phyloP scores from a whole-genome alignment of 2,329 filamentous ascomycete species.

The Colletotrichum acutatum region DNA sequence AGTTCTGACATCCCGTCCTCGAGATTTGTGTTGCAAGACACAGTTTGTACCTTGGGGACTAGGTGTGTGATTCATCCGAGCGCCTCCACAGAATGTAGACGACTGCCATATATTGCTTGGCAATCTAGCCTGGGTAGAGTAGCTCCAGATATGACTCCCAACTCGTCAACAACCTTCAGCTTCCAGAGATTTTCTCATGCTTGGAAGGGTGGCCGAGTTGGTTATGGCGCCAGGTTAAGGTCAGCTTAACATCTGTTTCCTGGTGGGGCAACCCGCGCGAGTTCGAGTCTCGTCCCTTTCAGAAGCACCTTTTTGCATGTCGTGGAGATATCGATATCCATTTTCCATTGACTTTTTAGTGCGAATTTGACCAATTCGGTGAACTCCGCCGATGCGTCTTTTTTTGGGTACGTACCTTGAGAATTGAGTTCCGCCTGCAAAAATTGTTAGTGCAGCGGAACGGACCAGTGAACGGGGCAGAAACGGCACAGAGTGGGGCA shows the following conservation, averaged over 20 bases:
- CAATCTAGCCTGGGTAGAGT: too few relatives aligned
- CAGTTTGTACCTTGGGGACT: background rate
- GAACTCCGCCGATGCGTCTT: background rate
- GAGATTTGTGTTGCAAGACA: background rate
- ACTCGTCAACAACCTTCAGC: rapidly evolving
- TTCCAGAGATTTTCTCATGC: background rate
- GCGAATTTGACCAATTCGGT: background rate
- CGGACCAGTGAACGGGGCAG: conserved; percentile 6
- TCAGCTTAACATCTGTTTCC: conserved; percentile 34
- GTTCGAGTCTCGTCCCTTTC: conserved; percentile 36
- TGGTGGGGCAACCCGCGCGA: conserved; percentile 36
- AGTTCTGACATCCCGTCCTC: background rate
- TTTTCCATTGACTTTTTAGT: background rate
- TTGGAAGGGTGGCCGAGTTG: conserved; percentile 35
- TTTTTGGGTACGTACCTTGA: background rate
- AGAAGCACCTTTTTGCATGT: rapidly evolving
- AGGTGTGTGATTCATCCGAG: too few relatives aligned
- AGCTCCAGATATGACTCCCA: background rate
- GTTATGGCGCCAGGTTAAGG: conserved; percentile 37
- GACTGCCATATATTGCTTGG: too few relatives aligned
- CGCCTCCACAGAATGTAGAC: too few relatives aligned
- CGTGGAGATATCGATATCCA: too few relatives aligned
- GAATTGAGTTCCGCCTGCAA: background rate
- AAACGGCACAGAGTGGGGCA: background rate
- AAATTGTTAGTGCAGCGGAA: background rate